Evolutionary conservation across 306 rosid genomes (phyloP).

Genomic region (Pueraria montana): DNA sequence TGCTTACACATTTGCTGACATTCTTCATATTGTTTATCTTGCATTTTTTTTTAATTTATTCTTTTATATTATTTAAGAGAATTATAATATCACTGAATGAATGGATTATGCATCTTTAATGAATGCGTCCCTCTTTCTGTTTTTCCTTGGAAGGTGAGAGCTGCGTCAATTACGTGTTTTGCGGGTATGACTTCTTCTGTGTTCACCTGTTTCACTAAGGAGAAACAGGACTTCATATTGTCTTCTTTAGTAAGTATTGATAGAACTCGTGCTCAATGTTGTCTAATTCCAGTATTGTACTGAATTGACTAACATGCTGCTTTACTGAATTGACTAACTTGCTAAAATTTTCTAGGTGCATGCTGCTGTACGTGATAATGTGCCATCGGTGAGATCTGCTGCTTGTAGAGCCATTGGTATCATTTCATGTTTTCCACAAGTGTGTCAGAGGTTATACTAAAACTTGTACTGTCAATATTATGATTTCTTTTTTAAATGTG

Average conservation of each 20-base stretch:
- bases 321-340: background rate
- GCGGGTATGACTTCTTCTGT: conserved; percentile 96
- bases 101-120: background rate
- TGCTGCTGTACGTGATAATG: conserved; percentile 71
- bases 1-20: background rate
- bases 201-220: conserved; percentile 69
- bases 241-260: conserved; percentile 72
- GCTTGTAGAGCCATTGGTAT: conserved; percentile 98
- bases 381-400: conserved; percentile 88
- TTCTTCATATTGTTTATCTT: background rate
- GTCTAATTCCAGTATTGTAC: conserved; percentile 20
- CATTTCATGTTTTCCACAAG: conserved; percentile 89
- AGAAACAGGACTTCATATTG: conserved; percentile 73
- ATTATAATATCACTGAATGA: background rate
- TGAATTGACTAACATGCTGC: conserved; percentile 16
- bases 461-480: conserved; percentile 26
- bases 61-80: background rate
- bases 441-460: conserved; percentile 80
- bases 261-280: conserved; percentile 31
- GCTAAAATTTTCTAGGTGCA: conserved; percentile 61
- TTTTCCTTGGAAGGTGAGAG: conserved; percentile 80
- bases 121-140: conserved; percentile 11
- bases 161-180: conserved; percentile 89
- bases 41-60: background rate
- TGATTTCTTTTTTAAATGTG: conserved; percentile 28